These are phyloP conservation scores for Amyloporia xantha DNA, from an alignment of 768 basidiomycete genomes.

Conservation along the genomic window DNA sequence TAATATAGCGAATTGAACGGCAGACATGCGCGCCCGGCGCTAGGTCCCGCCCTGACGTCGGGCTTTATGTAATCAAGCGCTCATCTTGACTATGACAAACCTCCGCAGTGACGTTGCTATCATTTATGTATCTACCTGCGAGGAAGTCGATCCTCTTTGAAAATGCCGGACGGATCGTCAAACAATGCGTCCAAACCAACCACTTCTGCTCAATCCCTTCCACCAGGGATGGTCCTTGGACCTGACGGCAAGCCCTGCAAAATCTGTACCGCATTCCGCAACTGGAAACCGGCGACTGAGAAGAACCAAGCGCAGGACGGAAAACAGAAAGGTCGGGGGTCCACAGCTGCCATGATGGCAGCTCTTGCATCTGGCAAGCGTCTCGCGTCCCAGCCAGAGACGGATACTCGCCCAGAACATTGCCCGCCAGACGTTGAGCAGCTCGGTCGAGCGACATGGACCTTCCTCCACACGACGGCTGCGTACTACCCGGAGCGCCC, in stretches of 20 bases:
- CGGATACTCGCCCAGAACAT: constrained; percentile 43
- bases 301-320: constrained; percentile 18
- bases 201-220: constrained; percentile 31
- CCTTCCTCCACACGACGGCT: constrained; percentile 92
- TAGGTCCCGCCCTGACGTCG: too few relatives aligned
- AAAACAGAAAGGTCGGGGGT: not conserved
- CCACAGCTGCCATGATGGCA: constrained; percentile 24
- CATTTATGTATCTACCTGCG: too few relatives aligned
- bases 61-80: too few relatives aligned
- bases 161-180: not conserved
- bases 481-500: constrained; percentile 92
- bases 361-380: constrained; percentile 27
- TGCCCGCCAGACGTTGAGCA: constrained; percentile 90
- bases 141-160: too few relatives aligned
- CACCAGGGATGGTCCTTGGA: constrained; percentile 82
- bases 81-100: too few relatives aligned
- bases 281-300: constrained; percentile 46
- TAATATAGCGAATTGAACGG: too few relatives aligned
- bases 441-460: constrained; percentile 92
- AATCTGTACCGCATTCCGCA: constrained; percentile 76
- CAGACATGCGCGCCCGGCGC: too few relatives aligned
- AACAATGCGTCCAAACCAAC: not conserved
- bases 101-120: too few relatives aligned
- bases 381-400: constrained; percentile 18
- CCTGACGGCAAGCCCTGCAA: constrained; percentile 96